A percentile compares a stretch with the other conserved stretches of the same genome.
Conservation (phyloP, 441 rosid genomes). For the Erodium trifolium region DNA sequence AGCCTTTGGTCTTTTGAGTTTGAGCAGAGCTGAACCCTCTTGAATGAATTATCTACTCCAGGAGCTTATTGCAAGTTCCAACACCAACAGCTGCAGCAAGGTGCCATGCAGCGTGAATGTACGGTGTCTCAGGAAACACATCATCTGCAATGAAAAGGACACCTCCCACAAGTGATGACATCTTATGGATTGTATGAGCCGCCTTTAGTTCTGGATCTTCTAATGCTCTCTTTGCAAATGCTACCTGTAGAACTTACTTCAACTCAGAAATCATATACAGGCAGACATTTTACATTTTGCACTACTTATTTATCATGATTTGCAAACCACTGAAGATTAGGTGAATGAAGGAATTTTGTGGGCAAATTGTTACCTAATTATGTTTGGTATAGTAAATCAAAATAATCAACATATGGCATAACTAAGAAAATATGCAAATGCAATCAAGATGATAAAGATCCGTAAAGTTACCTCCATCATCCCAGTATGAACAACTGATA, state of each 20-base stretch:
- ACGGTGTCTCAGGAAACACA: slow-evolving; percentile 59
- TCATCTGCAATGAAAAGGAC: slow-evolving; percentile 84
- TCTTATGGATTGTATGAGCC: slow-evolving; percentile 69
- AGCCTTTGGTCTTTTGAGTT: slow-evolving; percentile 13
- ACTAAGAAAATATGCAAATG: neutral
- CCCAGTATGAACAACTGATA: slow-evolving; percentile 84
- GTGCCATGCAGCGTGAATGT: slow-evolving; percentile 96
- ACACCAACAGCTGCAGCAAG: slow-evolving; percentile 94
- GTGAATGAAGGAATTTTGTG: neutral
- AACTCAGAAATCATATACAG: neutral
- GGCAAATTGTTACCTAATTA: neutral
- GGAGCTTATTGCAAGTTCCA: slow-evolving; percentile 84
- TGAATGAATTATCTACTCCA: slow-evolving; percentile 38
- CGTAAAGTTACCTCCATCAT: slow-evolving; percentile 71
- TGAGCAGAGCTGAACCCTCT: slow-evolving; percentile 16
- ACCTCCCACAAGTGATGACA: slow-evolving; percentile 81
- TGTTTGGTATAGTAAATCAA: neutral
- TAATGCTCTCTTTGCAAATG: slow-evolving; percentile 68
- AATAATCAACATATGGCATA: neutral
- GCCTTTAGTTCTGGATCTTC: slow-evolving; percentile 70
- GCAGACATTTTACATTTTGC: neutral
- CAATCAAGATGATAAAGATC: neutral
- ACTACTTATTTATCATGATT: neutral
- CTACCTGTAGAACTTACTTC: slow-evolving; percentile 37
- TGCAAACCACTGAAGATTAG: neutral